phyloP scores from a whole-genome alignment of 2,329 filamentous ascomycete species.

The Monilinia aucupariae region DNA sequence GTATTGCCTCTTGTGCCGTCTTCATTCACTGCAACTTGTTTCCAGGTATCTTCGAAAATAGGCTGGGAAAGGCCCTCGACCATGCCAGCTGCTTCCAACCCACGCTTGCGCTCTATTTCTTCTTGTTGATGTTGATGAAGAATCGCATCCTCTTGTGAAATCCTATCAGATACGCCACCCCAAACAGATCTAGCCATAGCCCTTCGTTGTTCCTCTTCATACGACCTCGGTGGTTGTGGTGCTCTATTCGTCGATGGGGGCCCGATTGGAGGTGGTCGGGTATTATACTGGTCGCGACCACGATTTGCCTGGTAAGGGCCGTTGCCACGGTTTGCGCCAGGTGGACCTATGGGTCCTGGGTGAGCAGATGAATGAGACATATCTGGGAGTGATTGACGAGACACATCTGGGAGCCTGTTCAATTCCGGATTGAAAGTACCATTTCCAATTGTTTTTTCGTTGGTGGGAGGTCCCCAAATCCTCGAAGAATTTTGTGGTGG shows the following conservation, averaged over 20 bases:
- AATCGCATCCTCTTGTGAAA: constrained; percentile 28
- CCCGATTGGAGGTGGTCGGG: constrained; percentile 31
- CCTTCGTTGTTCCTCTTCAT: constrained; percentile 23
- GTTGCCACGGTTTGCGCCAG: constrained; percentile 29
- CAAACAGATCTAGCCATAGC: constrained; percentile 19
- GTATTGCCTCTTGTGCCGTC: constrained; percentile 31
- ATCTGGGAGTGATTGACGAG: constrained; percentile 27
- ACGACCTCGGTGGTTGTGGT: constrained; percentile 20
- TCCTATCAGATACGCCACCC: constrained; percentile 27
- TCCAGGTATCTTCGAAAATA: constrained; percentile 33
- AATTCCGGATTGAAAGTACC: constrained; percentile 67
- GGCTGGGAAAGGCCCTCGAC: constrained; percentile 22
- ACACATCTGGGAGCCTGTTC: constrained; percentile 38
- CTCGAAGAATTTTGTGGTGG: constrained; percentile 41
- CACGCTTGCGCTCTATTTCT: constrained; percentile 26
- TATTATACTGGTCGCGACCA: constrained; percentile 34
- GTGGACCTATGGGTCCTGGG: constrained; percentile 36
- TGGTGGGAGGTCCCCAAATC: constrained; percentile 69
- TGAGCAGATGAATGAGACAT: constrained; percentile 25
- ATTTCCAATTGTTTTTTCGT: constrained; percentile 67
- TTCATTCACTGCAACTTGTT: constrained; percentile 30
- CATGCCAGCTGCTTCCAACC: constrained; percentile 28
- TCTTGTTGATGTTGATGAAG: constrained; percentile 25
- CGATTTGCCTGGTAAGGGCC: constrained; percentile 30
- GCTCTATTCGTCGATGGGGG: constrained; percentile 28